Conservation (phyloP, 1,284 basidiomycete species). For the Malassezia psittaci region DNA sequence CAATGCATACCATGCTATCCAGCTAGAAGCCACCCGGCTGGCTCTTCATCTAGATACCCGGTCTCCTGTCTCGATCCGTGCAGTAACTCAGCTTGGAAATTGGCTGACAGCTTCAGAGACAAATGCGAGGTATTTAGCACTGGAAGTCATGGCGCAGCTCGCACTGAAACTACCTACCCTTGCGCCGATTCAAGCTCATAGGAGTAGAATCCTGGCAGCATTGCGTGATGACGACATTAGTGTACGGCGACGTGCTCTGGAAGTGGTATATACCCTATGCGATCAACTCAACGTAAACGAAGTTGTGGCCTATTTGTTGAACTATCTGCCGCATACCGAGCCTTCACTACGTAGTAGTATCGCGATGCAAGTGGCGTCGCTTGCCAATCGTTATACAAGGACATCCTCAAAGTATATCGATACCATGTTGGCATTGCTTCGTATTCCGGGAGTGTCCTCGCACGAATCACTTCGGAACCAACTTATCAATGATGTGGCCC, state of each 20-base stretch:
- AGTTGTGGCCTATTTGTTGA: conserved; percentile 85
- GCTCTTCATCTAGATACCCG: conserved; percentile 92
- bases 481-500: conserved; percentile 88
- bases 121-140: conserved; percentile 91
- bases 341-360: conserved; percentile 93
- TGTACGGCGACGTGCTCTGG: conserved; percentile 82
- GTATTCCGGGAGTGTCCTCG: conserved; percentile 91
- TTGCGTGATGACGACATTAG: conserved; percentile 95
- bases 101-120: conserved; percentile 98
- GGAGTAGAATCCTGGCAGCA: conserved; percentile 85
- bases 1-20: conserved; percentile 93
- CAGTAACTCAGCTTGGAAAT: conserved; percentile 80
- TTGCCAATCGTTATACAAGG: conserved; percentile 92
- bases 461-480: conserved; percentile 99
- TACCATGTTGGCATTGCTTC: conserved; percentile 86
- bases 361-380: conserved; percentile 94
- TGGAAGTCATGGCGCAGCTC: conserved; percentile 96
- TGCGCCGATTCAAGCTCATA: conserved; percentile 85
- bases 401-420: conserved; percentile 52
- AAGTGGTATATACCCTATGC: conserved; percentile 97
- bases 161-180: conserved; percentile 76
- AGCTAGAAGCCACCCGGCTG: conserved; percentile 94
- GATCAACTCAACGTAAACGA: conserved; percentile 86
- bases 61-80: conserved; percentile 75
- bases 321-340: conserved; percentile 86